Evolutionary conservation across 139 green algal genomes (phyloP).

Genomic region (Dunaliella sp.): DNA sequence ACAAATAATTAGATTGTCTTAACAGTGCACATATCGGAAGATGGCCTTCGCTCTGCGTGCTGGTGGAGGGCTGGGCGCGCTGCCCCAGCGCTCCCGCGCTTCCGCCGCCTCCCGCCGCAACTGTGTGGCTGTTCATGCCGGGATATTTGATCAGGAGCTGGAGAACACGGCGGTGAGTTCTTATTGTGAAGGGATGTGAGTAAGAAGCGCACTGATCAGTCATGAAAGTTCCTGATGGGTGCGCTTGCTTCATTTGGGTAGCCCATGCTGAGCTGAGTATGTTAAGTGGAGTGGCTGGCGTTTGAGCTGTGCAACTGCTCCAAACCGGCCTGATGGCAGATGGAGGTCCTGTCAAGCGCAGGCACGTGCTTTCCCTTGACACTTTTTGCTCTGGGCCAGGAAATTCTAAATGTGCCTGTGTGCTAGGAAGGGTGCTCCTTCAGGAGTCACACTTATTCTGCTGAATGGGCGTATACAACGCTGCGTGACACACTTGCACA

Average conservation of each 20-base stretch:
- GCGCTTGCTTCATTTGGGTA: neutral
- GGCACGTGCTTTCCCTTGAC: too few species aligned
- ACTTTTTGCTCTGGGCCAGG: too few species aligned
- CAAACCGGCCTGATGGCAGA: too few species aligned
- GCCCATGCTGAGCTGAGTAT: neutral
- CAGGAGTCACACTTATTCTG: too few species aligned
- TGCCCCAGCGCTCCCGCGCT: conserved; percentile 1
- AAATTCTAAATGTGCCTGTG: too few species aligned
- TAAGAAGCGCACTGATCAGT: neutral
- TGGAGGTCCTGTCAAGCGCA: too few species aligned
- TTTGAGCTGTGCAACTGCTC: neutral
- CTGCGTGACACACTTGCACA: too few species aligned
- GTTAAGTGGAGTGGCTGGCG: neutral
- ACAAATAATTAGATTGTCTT: too few species aligned
- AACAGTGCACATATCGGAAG: too few species aligned
- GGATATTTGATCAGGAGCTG: conserved; percentile 87
- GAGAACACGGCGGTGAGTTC: conserved; percentile 72
- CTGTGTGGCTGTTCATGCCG: conserved; percentile 43
- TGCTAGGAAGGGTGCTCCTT: too few species aligned
- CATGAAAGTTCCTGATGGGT: neutral
- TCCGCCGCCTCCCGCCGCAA: conserved; percentile 3
- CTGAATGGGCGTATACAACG: too few species aligned
- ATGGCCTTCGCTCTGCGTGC: neutral
- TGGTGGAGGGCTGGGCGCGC: too few species aligned
- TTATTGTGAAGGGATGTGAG: neutral